Evolutionary conservation across 768 basidiomycete genomes (phyloP), one percentile per base, ranked within the genome.

Genomic region (Suillus occidentalis): DNA sequence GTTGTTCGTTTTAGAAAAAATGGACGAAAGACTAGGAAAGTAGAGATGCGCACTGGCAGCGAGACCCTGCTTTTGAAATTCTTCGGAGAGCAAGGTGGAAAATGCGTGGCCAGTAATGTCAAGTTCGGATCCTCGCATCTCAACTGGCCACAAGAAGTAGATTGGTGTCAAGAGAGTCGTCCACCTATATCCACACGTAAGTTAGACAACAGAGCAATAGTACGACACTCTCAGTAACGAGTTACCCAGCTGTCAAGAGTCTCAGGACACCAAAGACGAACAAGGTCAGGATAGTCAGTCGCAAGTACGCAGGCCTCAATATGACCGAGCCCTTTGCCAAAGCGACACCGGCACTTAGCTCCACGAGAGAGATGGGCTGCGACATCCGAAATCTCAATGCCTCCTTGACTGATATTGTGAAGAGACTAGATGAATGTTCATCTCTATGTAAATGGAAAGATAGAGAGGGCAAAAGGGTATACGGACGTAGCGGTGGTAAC

Each of bases 231-330:
- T 16, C 14, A 50, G 12, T 28, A 7, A 49, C 8, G 9, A 61
- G 22, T 31, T 61, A 70, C 71, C 69, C 66, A 3, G 71, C 67
- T 6, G 63, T 65, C 25, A 72, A n/a, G 22, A 71, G 47, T n/a
- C 31, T 65, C 5, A 65, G 63, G 39, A 66, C 16, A 4, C 55
- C 67, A n/a, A 63, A 68, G 34, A 72, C 16, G 12, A 42, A 42
- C 25, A 63, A 20, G 0, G 66, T 68, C 6, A 53, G 49, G 47
- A 56, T 37, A 16, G 65, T 59, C 12, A 14, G 65, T 4, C 62
- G 61, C 34, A 49, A 20, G 53, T 43, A 7, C 12, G 59, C 56
- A 55, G 62, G 13, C 4, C 39, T 64, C 62, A 4, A 25, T 49
- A 66, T 64, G 16, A n/a, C 18, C 2, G 61, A 50, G 2, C 57